Conservation (phyloP, 192 early-diverging fungal species). For the Gamsiella multidivaricata region DNA sequence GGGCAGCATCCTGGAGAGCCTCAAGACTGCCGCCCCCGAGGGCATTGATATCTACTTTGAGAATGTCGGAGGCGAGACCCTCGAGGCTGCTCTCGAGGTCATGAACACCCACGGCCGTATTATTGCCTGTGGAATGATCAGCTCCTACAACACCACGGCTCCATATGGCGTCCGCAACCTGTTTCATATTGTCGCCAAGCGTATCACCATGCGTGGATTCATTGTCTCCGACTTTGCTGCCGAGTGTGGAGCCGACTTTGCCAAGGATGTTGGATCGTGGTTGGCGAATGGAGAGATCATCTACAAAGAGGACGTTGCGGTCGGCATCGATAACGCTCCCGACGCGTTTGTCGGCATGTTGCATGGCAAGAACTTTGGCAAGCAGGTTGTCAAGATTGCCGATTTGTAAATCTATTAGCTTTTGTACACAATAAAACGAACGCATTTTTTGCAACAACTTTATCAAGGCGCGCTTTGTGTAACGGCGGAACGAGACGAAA, state of each 20-base stretch:
- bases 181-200: constrained; percentile 62
- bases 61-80: constrained; percentile 80
- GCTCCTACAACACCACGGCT: constrained; percentile 71
- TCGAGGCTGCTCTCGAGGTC: constrained; percentile 74
- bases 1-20: constrained; percentile 60
- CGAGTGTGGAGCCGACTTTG: constrained; percentile 54
- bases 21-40: constrained; percentile 66
- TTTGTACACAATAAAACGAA: background rate
- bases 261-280: constrained; percentile 44
- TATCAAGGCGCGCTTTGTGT: too few species aligned
- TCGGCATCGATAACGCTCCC: constrained; percentile 53
- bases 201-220: constrained; percentile 72
- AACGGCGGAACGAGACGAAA: too few species aligned
- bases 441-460: too few species aligned
- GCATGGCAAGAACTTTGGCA: constrained; percentile 78
- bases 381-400: constrained; percentile 67
- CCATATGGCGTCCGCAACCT: constrained; percentile 71
- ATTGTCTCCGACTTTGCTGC: constrained; percentile 59
- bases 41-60: constrained; percentile 91
- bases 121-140: constrained; percentile 79
- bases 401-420: constrained; percentile 44
- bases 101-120: constrained; percentile 76
- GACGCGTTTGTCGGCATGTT: constrained; percentile 72
- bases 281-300: constrained; percentile 41
- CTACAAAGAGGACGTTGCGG: constrained; percentile 48